Evolutionary conservation across 805 yeast species (phyloP), one percentile per base, ranked within the genome.

Genomic region (Kockiozyma suomiensis): DNA sequence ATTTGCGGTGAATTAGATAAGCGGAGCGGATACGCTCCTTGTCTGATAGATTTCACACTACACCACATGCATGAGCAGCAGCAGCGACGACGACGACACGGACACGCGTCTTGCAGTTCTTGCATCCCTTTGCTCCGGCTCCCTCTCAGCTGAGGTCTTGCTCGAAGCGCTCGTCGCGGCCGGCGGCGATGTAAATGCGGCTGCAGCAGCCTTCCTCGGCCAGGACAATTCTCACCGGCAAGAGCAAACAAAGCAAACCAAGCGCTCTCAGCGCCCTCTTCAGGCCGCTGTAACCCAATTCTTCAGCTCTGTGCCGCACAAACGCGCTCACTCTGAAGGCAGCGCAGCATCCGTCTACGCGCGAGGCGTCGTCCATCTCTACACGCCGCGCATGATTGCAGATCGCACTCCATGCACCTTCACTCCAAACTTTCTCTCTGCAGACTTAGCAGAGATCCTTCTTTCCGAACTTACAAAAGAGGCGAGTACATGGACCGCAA

Each of bases 401-500:
- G 57, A 56, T 1, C 79, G 61, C 54, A 73, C 25, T 2, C 84
- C 85, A 0, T 84, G 83, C 62, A 75, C 84, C 1, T 73, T 84
- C 45, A 78, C 81, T 56, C 74, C 72, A 47, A 76, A 81, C 62
- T 82, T 85, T 43, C 72, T 88, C 2, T 86, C 89, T 0, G 59
- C 70, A 0, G 75, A 78, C 0, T 59, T 82, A 7, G 83, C 90
- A 0, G 76, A 81, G 32, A 65, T 66, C 0, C 67, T 86, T 1
- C 71, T 85, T 1, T 55, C 68, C 12, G 74, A 76, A 19, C 73
- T 86, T 13, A 58, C 81, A 61, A 70, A 75, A 1, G 82, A 80
- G 38, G 71, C 76, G 4, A 66, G 74, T 0, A 56, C 64, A 0
- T 83, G 84, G 74, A 66, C 64, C 0, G 70, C 74, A 7, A 76